Base-by-base conservation (phyloP, 495 filamentous ascomycete genomes). In the Penicillium soppii region DNA sequence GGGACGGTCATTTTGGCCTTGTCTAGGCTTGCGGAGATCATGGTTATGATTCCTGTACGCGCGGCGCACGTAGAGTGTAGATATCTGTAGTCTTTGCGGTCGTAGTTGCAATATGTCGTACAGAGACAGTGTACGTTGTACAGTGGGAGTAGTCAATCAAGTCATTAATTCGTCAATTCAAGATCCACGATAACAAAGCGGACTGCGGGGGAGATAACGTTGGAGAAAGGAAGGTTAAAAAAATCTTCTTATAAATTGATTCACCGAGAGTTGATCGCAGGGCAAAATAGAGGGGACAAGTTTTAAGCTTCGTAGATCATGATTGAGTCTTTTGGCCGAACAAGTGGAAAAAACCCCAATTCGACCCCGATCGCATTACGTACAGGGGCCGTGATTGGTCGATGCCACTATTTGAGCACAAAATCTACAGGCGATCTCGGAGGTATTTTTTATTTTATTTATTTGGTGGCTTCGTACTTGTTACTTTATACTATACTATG, bases 291-390 rank as follows among this genome's bases (percentile, higher is more conserved):
- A n/a, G n/a, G n/a, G n/a, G n/a, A n/a, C n/a, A n/a, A n/a, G n/a
- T n/a, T n/a, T n/a, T 27, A 42, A 26, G 39, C 19, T 5, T 5
- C 13, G 48, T 39, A 41, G 54, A 53, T 56, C 46, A 25, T 58
- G 59, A 59, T 62, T 62, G 56, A 62, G 26, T 59, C 52, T 37
- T 56, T 56, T 51, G 50, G 49, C 61, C 58, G 61, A 64, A 46
- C 23, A n/a, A 13, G 32, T 19, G 27, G 8, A 37, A 33, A 27
- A 50, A 48, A 51, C 58, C 41, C 61, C 54, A 62, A 62, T 13
- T 44, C 26, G 50, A 54, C 51, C 43, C 61, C 54, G 38, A 61
- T 48, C 42, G 54, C 19, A 61, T 64, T 64, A 64, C 61, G 61
- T 64, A 64, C 54, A 40, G 48, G 17, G 10, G 19, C 38, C 21